These are phyloP conservation scores for Crucibulum laeve DNA, from an alignment of 768 basidiomycete genomes.

Conservation along the genomic window DNA sequence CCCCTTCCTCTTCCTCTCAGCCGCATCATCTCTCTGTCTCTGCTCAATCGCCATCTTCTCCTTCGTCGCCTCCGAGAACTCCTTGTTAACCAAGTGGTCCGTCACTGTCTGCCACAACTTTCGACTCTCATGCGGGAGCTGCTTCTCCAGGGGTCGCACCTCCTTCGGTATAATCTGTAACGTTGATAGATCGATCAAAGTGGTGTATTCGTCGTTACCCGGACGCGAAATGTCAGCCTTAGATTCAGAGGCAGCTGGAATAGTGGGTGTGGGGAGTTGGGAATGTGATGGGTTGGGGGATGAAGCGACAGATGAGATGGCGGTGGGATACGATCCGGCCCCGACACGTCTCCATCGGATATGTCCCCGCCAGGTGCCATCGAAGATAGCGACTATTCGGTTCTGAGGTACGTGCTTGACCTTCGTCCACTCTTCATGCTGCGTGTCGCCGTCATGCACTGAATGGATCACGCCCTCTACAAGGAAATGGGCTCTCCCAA, in stretches of 20 bases:
- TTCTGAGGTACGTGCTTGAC: constrained; percentile 87
- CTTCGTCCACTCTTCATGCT: constrained; percentile 72
- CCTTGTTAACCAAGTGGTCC: constrained; percentile 68
- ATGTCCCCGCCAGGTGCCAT: constrained; percentile 83
- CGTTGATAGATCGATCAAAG: constrained; percentile 72
- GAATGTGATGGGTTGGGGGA: constrained; percentile 44
- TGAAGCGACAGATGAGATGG: constrained; percentile 37
- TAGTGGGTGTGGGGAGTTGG: constrained; percentile 30
- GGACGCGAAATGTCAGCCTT: constrained; percentile 35
- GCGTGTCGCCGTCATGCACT: constrained; percentile 59
- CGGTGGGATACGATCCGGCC: constrained; percentile 35
- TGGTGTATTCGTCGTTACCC: constrained; percentile 50
- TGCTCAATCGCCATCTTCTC: constrained; percentile 93
- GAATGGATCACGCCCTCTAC: constrained; percentile 88
- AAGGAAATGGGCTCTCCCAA: constrained; percentile 81
- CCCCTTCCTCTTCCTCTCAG: constrained; percentile 80
- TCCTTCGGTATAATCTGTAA: constrained; percentile 74
- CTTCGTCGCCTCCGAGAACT: constrained; percentile 87
- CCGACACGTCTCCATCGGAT: constrained; percentile 75
- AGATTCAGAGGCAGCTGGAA: constrained; percentile 36
- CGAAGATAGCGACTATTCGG: constrained; percentile 74
- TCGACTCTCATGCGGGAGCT: constrained; percentile 78
- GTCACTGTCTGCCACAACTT: constrained; percentile 88
- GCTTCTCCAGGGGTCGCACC: constrained; percentile 79
- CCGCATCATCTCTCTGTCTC: constrained; percentile 84